Evolutionary conservation across 2,329 filamentous ascomycete species (phyloP).

Genomic region (Epichloe elymi): DNA sequence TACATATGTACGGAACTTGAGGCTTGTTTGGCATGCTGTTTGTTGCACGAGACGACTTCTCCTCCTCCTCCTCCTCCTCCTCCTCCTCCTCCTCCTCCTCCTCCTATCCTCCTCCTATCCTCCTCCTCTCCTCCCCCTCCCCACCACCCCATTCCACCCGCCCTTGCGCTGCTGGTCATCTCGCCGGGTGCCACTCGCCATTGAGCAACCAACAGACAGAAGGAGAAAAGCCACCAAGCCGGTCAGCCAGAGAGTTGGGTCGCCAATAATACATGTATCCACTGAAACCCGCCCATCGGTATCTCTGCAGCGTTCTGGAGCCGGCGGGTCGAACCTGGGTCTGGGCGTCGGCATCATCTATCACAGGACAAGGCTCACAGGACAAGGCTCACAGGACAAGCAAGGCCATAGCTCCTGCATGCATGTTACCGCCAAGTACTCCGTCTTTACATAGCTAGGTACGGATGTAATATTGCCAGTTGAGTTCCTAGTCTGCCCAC

Average conservation of each 20-base stretch:
- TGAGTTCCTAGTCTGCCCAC: neutral
- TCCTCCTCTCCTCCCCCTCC: neutral
- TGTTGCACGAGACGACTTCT: too few species aligned
- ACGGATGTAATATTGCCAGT: neutral
- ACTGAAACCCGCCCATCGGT: conserved; percentile 3
- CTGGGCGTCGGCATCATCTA: neutral
- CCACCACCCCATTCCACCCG: neutral
- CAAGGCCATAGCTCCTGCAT: neutral
- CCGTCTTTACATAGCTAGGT: neutral
- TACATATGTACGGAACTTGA: neutral
- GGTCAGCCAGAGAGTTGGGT: conserved; percentile 2
- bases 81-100: neutral
- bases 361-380: neutral
- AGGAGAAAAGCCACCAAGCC: conserved; percentile 2
- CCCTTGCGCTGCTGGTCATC: neutral
- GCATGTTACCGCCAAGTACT: neutral
- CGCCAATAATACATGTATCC: neutral
- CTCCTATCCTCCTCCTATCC: neutral
- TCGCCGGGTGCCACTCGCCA: neutral
- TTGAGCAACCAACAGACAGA: neutral
- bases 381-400: neutral
- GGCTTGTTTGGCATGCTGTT: neutral
- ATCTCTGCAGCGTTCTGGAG: conserved; percentile 1
- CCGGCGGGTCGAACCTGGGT: neutral
- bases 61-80: neutral